Percentiles rank a stretch among this genome's conserved stretches.
phyloP scores from a whole-genome alignment of 129 eudicot genomes.

The Arctium lappa region DNA sequence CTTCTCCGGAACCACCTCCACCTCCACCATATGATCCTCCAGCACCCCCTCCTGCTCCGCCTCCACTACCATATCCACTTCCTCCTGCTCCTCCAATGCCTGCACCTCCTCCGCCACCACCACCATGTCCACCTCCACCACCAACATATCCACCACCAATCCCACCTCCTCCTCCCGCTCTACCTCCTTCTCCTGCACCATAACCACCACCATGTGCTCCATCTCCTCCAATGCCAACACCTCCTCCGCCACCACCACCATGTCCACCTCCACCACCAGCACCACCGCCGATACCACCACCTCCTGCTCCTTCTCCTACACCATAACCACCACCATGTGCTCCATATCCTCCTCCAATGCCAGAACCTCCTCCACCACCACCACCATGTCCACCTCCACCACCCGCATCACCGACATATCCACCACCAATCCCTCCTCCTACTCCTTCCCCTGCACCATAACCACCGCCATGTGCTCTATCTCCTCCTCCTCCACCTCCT shows the following conservation, averaged over 20 bases:
- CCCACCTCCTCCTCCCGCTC: slow-evolving; percentile 34
- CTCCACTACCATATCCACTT: neutral
- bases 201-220: slow-evolving; percentile 37
- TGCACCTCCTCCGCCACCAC: slow-evolving; percentile 27
- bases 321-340: slow-evolving; percentile 17
- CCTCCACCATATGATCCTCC: neutral
- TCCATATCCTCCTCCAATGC: neutral
- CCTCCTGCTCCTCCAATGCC: slow-evolving; percentile 16
- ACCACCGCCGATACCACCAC: slow-evolving; percentile 25
- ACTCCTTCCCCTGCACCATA: neutral
- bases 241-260: slow-evolving; percentile 35
- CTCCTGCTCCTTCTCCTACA: slow-evolving; percentile 10
- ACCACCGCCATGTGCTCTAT: neutral
- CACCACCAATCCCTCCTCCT: slow-evolving; percentile 34
- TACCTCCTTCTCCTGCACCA: slow-evolving; percentile 35
- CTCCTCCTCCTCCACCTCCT: neutral
- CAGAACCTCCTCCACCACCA: slow-evolving; percentile 22
- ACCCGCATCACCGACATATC: neutral
- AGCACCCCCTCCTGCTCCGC: neutral
- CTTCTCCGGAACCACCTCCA: neutral
- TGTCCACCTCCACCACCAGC: slow-evolving; percentile 22
- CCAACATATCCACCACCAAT: slow-evolving; percentile 16
- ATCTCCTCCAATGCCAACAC: slow-evolving; percentile 13
- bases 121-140: slow-evolving; percentile 38
- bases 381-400: slow-evolving; percentile 39